Evolutionary conservation across 2,329 filamentous ascomycete genomes (phyloP).

Genomic region (Sarocladium oryzae): DNA sequence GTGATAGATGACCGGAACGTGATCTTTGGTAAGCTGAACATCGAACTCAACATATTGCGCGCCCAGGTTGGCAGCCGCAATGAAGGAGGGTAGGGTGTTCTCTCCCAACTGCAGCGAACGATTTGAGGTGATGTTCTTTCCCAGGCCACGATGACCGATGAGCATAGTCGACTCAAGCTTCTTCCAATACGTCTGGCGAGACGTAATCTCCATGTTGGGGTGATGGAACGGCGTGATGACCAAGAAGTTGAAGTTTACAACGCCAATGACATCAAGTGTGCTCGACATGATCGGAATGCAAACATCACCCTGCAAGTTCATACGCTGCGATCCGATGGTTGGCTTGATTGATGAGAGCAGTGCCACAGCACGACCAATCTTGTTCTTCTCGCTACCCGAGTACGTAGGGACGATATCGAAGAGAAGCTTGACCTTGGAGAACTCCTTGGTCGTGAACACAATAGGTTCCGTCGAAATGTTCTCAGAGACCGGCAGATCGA

Average conservation of each 20-base stretch:
- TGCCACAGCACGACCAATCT: constrained; percentile 84
- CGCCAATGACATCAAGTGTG: constrained; percentile 83
- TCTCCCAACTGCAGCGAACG: constrained; percentile 90
- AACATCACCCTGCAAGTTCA: constrained; percentile 85
- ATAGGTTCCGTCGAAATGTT: constrained; percentile 92
- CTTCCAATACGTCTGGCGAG: constrained; percentile 93
- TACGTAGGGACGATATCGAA: constrained; percentile 97
- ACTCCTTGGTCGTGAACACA: constrained; percentile 74
- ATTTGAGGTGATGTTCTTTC: constrained; percentile 81
- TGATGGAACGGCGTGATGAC: constrained; percentile 92
- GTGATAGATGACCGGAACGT: constrained; percentile 96
- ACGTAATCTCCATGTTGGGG: constrained; percentile 86
- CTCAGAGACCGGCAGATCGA: constrained; percentile 90
- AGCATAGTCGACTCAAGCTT: constrained; percentile 84
- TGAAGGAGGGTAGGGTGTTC: constrained; percentile 93
- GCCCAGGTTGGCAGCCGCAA: constrained; percentile 88
- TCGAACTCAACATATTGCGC: constrained; percentile 73
- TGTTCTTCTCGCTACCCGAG: constrained; percentile 78
- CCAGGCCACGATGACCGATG: constrained; percentile 66
- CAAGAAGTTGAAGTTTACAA: constrained; percentile 94
- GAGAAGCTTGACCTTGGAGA: constrained; percentile 75
- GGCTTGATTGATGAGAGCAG: constrained; percentile 81
- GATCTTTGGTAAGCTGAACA: constrained; percentile 97
- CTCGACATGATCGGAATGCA: constrained; percentile 85
- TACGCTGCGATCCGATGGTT: constrained; percentile 75